Percentiles rank a stretch among this genome's conserved stretches.
Conservation (phyloP, 2,329 filamentous ascomycete genomes). For the Fusarium sp. region DNA sequence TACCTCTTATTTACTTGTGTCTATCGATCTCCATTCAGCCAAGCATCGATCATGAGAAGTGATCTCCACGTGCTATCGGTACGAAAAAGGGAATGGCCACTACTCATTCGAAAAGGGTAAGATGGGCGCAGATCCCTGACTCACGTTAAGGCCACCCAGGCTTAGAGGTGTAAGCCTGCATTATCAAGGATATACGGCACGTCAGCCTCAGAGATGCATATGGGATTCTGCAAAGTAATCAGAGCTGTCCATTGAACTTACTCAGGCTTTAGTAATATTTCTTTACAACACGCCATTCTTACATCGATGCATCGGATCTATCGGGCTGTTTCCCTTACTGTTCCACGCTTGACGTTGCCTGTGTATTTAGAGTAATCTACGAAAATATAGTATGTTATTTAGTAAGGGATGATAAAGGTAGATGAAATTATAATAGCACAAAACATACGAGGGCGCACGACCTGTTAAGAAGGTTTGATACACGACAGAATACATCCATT, state of each 20-base stretch:
- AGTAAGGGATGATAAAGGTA: no score
- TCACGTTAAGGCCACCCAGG: neutral
- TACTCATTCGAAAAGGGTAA: no score
- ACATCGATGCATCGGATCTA: no score
- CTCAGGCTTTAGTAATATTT: neutral
- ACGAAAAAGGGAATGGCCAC: no score
- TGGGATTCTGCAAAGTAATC: neutral
- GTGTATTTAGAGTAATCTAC: no score
- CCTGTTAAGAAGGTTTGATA: no score
- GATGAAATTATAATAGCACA: no score
- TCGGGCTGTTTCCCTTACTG: no score
- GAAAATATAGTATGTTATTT: no score
- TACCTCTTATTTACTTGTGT: neutral
- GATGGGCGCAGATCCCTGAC: neutral
- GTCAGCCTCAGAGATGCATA: neutral
- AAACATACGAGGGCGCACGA: no score
- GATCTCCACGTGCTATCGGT: no score
- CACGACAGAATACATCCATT: no score
- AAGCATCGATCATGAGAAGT: neutral
- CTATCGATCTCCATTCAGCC: neutral
- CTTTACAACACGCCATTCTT: neutral
- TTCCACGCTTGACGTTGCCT: neutral
- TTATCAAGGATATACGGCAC: neutral
- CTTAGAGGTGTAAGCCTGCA: neutral
- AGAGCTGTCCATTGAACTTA: neutral